Conservation (phyloP, 2,329 filamentous ascomycete species). For the Hymenoscyphus scutula region DNA sequence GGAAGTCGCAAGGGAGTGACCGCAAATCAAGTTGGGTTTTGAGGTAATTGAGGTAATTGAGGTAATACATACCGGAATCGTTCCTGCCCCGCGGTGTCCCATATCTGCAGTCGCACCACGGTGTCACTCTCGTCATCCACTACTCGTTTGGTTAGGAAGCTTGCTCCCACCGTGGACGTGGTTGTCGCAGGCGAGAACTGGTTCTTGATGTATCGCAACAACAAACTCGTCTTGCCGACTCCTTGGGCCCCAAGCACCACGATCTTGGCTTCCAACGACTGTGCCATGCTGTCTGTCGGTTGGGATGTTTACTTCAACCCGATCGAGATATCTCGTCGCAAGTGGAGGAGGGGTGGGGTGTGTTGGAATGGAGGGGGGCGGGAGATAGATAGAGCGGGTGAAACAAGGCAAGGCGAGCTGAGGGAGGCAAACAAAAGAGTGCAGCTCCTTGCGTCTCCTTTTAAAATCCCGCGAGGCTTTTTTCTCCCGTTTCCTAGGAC, state of each 20-base stretch:
- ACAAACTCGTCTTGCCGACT: conserved; percentile 76
- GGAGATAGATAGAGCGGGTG: background rate
- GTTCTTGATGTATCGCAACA: conserved; percentile 60
- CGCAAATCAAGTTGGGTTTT: background rate
- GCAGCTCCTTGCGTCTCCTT: background rate
- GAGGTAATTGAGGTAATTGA: too few relatives aligned
- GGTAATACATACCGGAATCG: conserved; percentile 63
- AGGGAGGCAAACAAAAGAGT: background rate
- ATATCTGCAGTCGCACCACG: conserved; percentile 87
- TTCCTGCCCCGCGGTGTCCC: conserved; percentile 96
- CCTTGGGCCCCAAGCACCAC: conserved; percentile 77
- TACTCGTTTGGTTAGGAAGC: conserved; percentile 76
- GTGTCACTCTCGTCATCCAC: conserved; percentile 83
- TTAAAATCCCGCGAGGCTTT: background rate
- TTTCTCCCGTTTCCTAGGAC: background rate
- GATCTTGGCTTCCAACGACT: conserved; percentile 77
- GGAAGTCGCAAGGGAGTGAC: background rate
- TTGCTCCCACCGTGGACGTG: conserved; percentile 71
- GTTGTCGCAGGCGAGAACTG: conserved; percentile 35
- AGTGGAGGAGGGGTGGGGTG: too few relatives aligned
- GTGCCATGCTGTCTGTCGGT: conserved; percentile 30
- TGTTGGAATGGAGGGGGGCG: background rate
- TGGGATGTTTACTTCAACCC: background rate
- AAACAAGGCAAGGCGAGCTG: background rate
- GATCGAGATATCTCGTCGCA: too few relatives aligned